Evolutionary conservation across 768 basidiomycete genomes (phyloP).

Genomic region (Tephrocybe sp.): DNA sequence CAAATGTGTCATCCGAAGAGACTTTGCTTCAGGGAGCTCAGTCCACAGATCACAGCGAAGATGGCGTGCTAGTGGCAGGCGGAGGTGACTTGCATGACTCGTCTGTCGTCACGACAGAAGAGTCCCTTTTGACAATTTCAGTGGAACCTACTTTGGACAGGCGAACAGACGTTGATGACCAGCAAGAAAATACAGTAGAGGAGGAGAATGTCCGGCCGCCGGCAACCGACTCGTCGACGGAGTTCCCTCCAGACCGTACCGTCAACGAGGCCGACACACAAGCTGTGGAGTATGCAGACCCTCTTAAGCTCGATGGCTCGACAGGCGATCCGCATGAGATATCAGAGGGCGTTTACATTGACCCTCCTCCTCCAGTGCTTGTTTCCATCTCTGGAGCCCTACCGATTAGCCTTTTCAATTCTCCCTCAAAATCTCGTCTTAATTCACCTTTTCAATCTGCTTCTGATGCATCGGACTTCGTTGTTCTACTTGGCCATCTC

Average conservation of each 20-base stretch:
- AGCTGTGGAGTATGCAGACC: background rate
- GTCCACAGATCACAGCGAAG: background rate
- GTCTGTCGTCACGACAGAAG: background rate
- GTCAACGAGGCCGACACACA: background rate
- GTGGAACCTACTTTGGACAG: background rate
- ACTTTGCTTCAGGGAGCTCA: background rate
- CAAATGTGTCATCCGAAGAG: background rate
- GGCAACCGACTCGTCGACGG: background rate
- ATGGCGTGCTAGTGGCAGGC: background rate
- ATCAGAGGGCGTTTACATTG: slow-evolving; percentile 70
- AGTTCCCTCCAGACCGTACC: background rate
- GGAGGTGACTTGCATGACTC: background rate
- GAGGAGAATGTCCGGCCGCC: background rate
- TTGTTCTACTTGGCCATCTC: slow-evolving; percentile 57
- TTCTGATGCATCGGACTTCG: slow-evolving; percentile 21
- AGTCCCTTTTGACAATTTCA: background rate
- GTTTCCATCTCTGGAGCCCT: slow-evolving; percentile 43
- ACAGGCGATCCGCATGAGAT: slow-evolving; percentile 54
- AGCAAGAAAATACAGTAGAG: background rate
- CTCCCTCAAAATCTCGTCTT: slow-evolving; percentile 32
- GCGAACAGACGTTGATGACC: background rate
- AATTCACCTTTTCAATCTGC: slow-evolving; percentile 24
- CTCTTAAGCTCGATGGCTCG: slow-evolving; percentile 9
- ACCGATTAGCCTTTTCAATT: slow-evolving; percentile 56
- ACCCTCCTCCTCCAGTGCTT: slow-evolving; percentile 71